A percentile compares a stretch with the other conserved stretches of the same genome.
Conservation (phyloP, 1,139 yeast species). For the Protomyces pachydermus region DNA sequence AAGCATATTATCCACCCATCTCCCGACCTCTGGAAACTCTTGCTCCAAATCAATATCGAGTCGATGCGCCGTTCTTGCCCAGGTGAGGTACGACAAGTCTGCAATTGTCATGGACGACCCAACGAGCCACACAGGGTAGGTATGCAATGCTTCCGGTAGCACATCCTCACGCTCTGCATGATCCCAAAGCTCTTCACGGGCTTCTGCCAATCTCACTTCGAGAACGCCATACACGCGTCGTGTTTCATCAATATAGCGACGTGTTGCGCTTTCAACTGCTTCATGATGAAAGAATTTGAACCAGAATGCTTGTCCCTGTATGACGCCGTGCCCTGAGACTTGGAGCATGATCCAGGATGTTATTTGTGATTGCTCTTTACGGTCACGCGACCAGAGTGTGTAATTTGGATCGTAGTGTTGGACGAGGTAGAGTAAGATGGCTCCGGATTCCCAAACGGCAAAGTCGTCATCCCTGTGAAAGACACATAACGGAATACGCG, state of each 20-base stretch:
- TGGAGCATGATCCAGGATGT: conserved; percentile 32
- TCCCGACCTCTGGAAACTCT: conserved; percentile 45
- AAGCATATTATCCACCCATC: conserved; percentile 47
- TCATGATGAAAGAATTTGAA: conserved; percentile 31
- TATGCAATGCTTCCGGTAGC: conserved; percentile 31
- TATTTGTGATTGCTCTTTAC: conserved; percentile 32
- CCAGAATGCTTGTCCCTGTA: conserved; percentile 33
- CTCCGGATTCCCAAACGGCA: conserved; percentile 53
- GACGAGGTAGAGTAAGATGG: conserved; percentile 53
- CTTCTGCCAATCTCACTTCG: conserved; percentile 29
- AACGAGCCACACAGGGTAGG: conserved; percentile 36
- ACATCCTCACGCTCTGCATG: conserved; percentile 5
- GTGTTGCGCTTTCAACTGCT: conserved; percentile 28
- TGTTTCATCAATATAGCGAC: conserved; percentile 32
- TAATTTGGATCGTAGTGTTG: conserved; percentile 51
- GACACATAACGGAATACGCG: conserved; percentile 55
- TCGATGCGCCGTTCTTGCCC: conserved; percentile 32
- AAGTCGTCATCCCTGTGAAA: conserved; percentile 44
- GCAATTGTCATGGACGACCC: conserved; percentile 32
- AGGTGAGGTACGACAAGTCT: conserved; percentile 33
- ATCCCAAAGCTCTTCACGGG: conserved; percentile 15
- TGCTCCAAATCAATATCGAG: conserved; percentile 42
- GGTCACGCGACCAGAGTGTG: conserved; percentile 38
- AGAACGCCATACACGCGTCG: conserved; percentile 31
- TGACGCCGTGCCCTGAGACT: conserved; percentile 13